Evolutionary conservation across 257 asterid genomes (phyloP), one percentile per base, ranked within the genome.

Genomic region (Przewalskia tangutica): DNA sequence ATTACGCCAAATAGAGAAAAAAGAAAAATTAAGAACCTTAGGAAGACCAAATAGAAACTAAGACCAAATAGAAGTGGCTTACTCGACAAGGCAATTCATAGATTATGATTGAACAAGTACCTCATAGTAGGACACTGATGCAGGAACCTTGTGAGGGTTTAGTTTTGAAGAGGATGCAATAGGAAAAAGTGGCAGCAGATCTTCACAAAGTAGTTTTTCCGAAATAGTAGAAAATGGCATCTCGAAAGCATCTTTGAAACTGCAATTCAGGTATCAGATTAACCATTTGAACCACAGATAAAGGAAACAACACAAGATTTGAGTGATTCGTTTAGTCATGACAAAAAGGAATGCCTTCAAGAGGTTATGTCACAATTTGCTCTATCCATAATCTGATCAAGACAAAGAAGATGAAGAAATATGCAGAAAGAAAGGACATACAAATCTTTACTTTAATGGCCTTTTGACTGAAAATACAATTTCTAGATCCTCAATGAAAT

Each of bases 181-280:
- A 34, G 97, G 97, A 91, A 94, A 96, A 85, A 96, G 97, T 56
- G 98, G 99, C 87, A 94, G 60, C 83, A 93, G 81, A 83, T 90
- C 95, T 86, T 90, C 87, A 84, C 97, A 93, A 81, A 88, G 89
- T 79, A 96, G 87, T 86, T 85, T 93, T 88, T 84, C 82, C 76
- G 99, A 96, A 88, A 96, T 92, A 4, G 97, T 90, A 82, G 91
- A 87, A 85, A 93, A 80, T 65, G 99, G 99, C 97, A 89, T 90
- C 90, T 87, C 92, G 87, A 96, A 86, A 77, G 97, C 98, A 89
- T 91, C 92, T 90, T 92, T 93, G 89, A 93, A 92, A 88, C 99
- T 96, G 89, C 85, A 89, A 85, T 84, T 58, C 63, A 23, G 17
- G 78, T 48, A 65, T 23, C 84, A 86, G 81, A 81, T 67, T 77